Conservation (phyloP, 441 rosid genomes). For the Bruguiera hainesii region DNA sequence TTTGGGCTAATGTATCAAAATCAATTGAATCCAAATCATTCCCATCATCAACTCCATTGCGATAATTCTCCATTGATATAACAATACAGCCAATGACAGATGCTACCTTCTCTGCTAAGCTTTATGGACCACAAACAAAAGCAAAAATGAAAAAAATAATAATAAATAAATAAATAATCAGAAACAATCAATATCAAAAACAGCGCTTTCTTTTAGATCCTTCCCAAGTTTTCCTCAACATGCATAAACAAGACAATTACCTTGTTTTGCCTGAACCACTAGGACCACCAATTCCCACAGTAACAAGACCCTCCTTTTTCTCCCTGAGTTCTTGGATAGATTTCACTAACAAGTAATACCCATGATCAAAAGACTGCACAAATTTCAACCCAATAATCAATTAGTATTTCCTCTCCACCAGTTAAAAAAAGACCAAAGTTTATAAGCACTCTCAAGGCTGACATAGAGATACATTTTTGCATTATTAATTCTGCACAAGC, state of each 20-base stretch:
- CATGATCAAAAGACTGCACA: conserved; percentile 85
- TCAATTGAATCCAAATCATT: conserved; percentile 84
- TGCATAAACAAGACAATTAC: conserved; percentile 33
- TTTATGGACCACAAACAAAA: conserved; percentile 37
- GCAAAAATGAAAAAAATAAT: conserved; percentile 6
- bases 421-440: too few species aligned
- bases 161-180: conserved; percentile 7
- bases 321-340: conserved; percentile 94
- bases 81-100: conserved; percentile 93
- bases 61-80: conserved; percentile 94
- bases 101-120: conserved; percentile 98
- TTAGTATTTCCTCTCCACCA: not conserved
- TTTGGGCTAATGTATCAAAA: conserved; percentile 73
- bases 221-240: conserved; percentile 5
- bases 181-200: too few species aligned
- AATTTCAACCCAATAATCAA: conserved; percentile 22
- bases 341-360: conserved; percentile 80
- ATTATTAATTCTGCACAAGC: too few species aligned
- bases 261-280: conserved; percentile 97
- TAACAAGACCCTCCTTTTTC: conserved; percentile 82
- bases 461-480: too few species aligned
- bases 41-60: conserved; percentile 72
- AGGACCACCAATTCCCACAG: conserved; percentile 96
- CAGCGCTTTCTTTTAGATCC: not conserved
- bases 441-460: too few species aligned